These are phyloP conservation scores for Aspergillus sergii DNA, from an alignment of 2,329 filamentous ascomycete genomes.

Conservation along the genomic window DNA sequence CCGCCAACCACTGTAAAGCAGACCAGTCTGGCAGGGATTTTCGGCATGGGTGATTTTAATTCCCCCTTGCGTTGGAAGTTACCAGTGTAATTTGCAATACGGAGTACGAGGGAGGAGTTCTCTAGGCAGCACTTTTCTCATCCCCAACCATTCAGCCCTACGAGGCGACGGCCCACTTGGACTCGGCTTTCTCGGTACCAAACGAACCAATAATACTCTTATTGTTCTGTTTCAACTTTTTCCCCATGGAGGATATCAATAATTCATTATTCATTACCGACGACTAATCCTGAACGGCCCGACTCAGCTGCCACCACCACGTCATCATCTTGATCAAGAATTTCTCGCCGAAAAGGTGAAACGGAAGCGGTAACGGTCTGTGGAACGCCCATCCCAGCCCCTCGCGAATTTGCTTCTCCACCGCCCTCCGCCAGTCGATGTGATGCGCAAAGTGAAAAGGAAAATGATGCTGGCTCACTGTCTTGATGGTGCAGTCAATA, in stretches of 20 bases:
- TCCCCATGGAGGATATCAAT: background rate
- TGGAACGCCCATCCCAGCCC: slow-evolving; percentile 19
- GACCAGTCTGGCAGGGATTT: background rate
- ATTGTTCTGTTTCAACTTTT: background rate
- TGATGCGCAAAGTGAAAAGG: slow-evolving; percentile 23
- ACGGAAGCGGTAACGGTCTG: slow-evolving; percentile 18
- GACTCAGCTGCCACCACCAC: slow-evolving; percentile 16
- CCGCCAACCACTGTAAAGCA: background rate
- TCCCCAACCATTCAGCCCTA: slow-evolving; percentile 10
- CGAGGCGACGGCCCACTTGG: slow-evolving; percentile 1
- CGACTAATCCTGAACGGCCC: slow-evolving; percentile 1
- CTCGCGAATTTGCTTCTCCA: slow-evolving; percentile 21
- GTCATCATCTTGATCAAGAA: slow-evolving; percentile 17
- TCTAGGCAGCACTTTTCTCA: slow-evolving; percentile 4
- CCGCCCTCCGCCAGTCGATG: slow-evolving; percentile 19
- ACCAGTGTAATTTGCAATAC: background rate
- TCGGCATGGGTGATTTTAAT: too few relatives aligned
- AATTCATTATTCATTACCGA: slow-evolving; percentile 7
- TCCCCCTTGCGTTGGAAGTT: background rate
- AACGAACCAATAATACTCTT: background rate
- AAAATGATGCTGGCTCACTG: slow-evolving; percentile 23
- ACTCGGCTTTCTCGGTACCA: background rate
- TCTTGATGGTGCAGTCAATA: slow-evolving; percentile 21
- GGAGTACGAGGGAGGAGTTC: too few relatives aligned
- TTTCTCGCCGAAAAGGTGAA: slow-evolving; percentile 10